phyloP scores from a whole-genome alignment of 2,329 filamentous ascomycete genomes.

The Fusarium burgessii region DNA sequence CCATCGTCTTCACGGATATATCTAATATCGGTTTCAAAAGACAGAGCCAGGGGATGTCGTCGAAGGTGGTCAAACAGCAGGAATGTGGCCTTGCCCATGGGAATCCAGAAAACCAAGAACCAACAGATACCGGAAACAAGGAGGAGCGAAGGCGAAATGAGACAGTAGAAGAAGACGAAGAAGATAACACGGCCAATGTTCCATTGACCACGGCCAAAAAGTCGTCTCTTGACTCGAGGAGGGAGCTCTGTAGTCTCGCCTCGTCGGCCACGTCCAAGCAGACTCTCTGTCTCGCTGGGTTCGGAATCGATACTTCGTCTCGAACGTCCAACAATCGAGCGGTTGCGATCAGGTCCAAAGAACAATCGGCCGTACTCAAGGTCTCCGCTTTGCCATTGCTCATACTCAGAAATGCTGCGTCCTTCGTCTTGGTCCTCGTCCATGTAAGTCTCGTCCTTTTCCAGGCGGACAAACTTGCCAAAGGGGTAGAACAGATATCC shows the following conservation, averaged over 20 bases:
- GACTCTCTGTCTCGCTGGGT: conserved; percentile 86
- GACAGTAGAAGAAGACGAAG: conserved; percentile 94
- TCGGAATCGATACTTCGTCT: conserved; percentile 89
- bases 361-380: conserved; percentile 95
- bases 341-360: conserved; percentile 84
- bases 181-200: conserved; percentile 94
- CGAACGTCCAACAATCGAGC: conserved; percentile 86
- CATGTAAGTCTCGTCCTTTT: conserved; percentile 93
- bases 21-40: conserved; percentile 88
- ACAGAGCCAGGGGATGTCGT: conserved; percentile 90
- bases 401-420: conserved; percentile 97
- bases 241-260: conserved; percentile 60
- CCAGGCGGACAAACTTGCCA: conserved; percentile 92
- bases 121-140: conserved; percentile 90
- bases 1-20: conserved; percentile 78
- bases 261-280: conserved; percentile 74
- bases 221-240: conserved; percentile 75
- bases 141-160: conserved; percentile 88
- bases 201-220: conserved; percentile 97
- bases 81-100: conserved; percentile 95
- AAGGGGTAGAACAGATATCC: conserved; percentile 95
- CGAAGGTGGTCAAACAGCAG: conserved; percentile 91
- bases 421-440: conserved; percentile 97
- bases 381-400: conserved; percentile 98
- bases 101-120: conserved; percentile 97